Evolutionary conservation across 2,329 filamentous ascomycete species (phyloP).

Genomic region (Fusarium bactridioides): DNA sequence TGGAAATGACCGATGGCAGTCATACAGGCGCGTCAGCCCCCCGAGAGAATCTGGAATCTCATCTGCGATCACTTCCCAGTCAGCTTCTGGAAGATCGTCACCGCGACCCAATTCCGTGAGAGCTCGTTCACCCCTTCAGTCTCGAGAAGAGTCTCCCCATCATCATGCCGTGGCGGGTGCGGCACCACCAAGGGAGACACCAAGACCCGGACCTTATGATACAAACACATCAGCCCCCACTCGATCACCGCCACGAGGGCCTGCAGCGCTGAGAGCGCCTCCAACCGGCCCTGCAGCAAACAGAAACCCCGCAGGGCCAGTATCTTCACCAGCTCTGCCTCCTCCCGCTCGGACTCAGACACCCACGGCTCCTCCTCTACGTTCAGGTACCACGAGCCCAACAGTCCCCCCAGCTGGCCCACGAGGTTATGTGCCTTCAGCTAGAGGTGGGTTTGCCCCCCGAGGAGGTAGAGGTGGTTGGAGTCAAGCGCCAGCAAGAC

Average conservation of each 20-base stretch:
- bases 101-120: slow-evolving; percentile 59
- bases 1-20: slow-evolving; percentile 53
- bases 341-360: slow-evolving; percentile 48
- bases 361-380: slow-evolving; percentile 44
- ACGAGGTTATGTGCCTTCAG: slow-evolving; percentile 59
- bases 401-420: slow-evolving; percentile 62
- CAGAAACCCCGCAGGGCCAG: slow-evolving; percentile 51
- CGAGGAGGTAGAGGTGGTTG: slow-evolving; percentile 59
- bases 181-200: slow-evolving; percentile 40
- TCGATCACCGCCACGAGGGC: slow-evolving; percentile 63
- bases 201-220: slow-evolving; percentile 42
- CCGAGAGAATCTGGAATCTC: slow-evolving; percentile 58
- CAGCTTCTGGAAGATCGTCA: slow-evolving; percentile 60
- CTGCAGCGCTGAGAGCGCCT: slow-evolving; percentile 60
- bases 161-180: slow-evolving; percentile 38
- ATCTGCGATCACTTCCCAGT: slow-evolving; percentile 60
- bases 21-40: slow-evolving; percentile 58
- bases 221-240: slow-evolving; percentile 38
- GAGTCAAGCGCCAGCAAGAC: slow-evolving; percentile 47
- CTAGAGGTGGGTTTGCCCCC: slow-evolving; percentile 53
- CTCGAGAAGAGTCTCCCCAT: slow-evolving; percentile 52
- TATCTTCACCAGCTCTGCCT: slow-evolving; percentile 46
- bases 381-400: slow-evolving; percentile 54
- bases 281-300: slow-evolving; percentile 54
- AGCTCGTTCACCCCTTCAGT: slow-evolving; percentile 55